Base-by-base conservation (phyloP, 2,329 filamentous ascomycete species). In the Sarocladium strictum region DNA sequence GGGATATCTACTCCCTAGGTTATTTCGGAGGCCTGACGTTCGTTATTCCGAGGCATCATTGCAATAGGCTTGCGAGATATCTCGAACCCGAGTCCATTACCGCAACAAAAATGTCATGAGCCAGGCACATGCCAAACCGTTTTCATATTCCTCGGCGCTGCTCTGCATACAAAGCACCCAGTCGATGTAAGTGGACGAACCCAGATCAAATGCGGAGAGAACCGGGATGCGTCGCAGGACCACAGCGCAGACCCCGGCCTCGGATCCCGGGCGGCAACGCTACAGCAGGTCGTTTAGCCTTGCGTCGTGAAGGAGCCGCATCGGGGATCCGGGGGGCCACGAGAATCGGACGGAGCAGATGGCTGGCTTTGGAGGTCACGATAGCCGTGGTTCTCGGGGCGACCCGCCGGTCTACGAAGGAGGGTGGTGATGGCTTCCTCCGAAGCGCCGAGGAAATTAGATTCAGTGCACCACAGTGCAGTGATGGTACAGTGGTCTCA, bases 331-430 rank as follows among this genome's bases (percentile, higher is more conserved):
- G n/a, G 27, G 27, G 47, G 38, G 14, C 38, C 12, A 51, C 47
- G 47, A 51, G 26, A 51, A 51, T 51, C 47, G 47, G 17, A 23
- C 47, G 47, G 47, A 51, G 47, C 6, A 29, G 21, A 24, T 45
- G 12, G 5, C 9, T 23, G 40, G 17, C n/a, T n/a, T 21, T n/a
- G 23, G 3, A 23, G 47, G 47, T n/a, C 14, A 7, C 33, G 15
- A 51, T 51, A 51, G 27, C 47, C 47, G 29, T 35, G 47, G 27
- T 29, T 14, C 47, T 51, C 47, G 47, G 47, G 26, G 26, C 29
- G 27, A 51, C 15, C 47, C 47, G 47, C 47, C 47, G 47, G 47
- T 51, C 47, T 51, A 51, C 47, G 47, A 51, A 17, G 29, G 5
- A 5, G 19, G 26, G 17, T 21, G n/a, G 29, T 23, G 17, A 29